phyloP scores from a whole-genome alignment of 2,329 filamentous ascomycete genomes.

The Venturiaceae sp. region DNA sequence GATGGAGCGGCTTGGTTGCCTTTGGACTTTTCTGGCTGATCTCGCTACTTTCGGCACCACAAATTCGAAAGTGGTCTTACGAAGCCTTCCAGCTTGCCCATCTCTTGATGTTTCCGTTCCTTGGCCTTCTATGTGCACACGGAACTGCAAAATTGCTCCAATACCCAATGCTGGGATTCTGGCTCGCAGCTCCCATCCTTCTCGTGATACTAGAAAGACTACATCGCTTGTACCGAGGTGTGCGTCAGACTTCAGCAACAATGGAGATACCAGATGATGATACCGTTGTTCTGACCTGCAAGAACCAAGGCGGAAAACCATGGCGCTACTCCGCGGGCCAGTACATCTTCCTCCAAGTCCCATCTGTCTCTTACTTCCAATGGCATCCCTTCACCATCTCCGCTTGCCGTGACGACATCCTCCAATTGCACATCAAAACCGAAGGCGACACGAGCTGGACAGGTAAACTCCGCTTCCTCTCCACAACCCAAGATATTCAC shows the following conservation, averaged over 20 bases:
- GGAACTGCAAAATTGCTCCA: constrained; percentile 42
- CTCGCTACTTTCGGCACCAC: constrained; percentile 39
- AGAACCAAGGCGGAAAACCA: constrained; percentile 37
- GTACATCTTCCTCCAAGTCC: constrained; percentile 48
- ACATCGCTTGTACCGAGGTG: constrained; percentile 36
- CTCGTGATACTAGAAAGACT: constrained; percentile 40
- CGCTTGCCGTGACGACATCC: constrained; percentile 39
- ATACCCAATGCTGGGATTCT: constrained; percentile 48
- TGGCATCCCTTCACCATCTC: constrained; percentile 54
- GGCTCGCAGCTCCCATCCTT: constrained; percentile 43
- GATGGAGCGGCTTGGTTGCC: constrained; percentile 40
- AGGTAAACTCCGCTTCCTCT: constrained; percentile 32
- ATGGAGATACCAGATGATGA: constrained; percentile 42
- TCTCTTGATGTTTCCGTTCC: constrained; percentile 48
- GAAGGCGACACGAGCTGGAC: constrained; percentile 45
- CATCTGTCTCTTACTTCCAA: constrained; percentile 42
- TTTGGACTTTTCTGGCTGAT: constrained; percentile 42
- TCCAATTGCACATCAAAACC: constrained; percentile 49
- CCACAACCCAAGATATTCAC: constrained; percentile 28
- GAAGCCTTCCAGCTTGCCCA: constrained; percentile 49
- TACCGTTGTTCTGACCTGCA: constrained; percentile 40
- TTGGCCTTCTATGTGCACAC: constrained; percentile 46
- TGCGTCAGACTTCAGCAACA: constrained; percentile 38
- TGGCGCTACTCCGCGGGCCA: constrained; percentile 49
- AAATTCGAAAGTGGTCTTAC: constrained; percentile 41